Percentiles rank a stretch among this genome's conserved stretches.
These are phyloP conservation scores for Hibiscus tridactylites DNA, from an alignment of 345 rosid genomes.

Conservation along the genomic window DNA sequence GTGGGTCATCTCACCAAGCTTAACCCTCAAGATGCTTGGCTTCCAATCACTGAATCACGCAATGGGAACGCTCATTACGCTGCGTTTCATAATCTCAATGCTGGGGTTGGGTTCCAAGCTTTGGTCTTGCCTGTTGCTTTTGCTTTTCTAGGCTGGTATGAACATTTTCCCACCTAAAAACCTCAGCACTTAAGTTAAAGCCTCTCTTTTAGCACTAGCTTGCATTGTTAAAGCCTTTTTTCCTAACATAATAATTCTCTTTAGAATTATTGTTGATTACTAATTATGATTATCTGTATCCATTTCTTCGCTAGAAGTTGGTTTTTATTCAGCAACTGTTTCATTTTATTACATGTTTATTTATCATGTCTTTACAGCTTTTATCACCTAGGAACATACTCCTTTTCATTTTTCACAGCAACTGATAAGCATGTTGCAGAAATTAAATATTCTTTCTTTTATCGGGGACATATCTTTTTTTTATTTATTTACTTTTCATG, in stretches of 20 bases:
- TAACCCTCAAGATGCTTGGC: slow-evolving; percentile 98
- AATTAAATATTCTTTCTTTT: background rate
- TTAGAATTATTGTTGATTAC: background rate
- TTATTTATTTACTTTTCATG: background rate
- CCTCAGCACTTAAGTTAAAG: background rate
- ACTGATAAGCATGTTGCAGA: background rate
- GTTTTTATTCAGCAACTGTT: background rate
- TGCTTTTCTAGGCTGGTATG: slow-evolving; percentile 91
- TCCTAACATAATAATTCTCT: background rate
- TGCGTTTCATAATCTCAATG: slow-evolving; percentile 93
- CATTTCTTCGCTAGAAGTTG: background rate
- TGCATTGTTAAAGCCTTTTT: background rate
- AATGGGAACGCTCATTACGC: slow-evolving; percentile 98
- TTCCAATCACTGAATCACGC: slow-evolving; percentile 92
- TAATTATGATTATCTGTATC: background rate
- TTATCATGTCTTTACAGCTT: background rate
- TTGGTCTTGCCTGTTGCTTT: slow-evolving; percentile 89
- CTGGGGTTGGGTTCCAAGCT: slow-evolving; percentile 96
- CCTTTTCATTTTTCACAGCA: background rate
- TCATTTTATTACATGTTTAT: slow-evolving; percentile 5
- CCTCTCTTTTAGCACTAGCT: background rate
- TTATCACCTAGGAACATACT: background rate
- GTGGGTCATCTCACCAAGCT: slow-evolving; percentile 93
- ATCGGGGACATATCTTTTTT: background rate
- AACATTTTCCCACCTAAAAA: background rate